Base-by-base conservation (phyloP, 1,284 basidiomycete species). In the Boletus subluridellus region DNA sequence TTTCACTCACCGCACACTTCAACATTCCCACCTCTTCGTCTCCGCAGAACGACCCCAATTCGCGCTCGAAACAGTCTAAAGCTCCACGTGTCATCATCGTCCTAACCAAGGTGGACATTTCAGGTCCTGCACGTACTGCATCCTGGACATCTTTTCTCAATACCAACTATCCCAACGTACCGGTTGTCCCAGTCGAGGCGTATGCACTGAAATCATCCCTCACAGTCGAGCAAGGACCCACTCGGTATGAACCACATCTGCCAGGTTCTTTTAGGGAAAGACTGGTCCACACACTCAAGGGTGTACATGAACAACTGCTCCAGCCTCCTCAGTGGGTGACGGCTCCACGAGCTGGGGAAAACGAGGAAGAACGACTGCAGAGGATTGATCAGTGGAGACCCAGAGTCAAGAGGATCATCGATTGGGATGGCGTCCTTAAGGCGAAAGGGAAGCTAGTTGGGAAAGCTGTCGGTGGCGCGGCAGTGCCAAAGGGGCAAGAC, bases 21-120 rank as follows among this genome's bases (percentile, higher is more conserved):
- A 26, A 55, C 7, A 52, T 69, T 5, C 58, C 62, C 24, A 55
- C 59, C 37, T 46, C 60, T 15, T 48, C 52, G n/a, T 46, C 45
- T 37, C 50, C 28, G n/a, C 58, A 49, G 24, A 17, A 17, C 5
- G 42, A 58, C 1, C 3, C 55, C 5, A 9, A 28, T 28, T 15
- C 52, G 4, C 58, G 51, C 45, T 45, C 59, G n/a, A 64, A 51
- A 49, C 50, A 49, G 35, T 75, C 57, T 47, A 86, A 87, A 60
- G 35, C 34, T 9, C 60, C 68, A 4, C 55, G 41, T 9, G 75
- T 89, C 59, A 85, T 96, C 51, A 79, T 96, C 45, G 87, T 95
- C 44, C 80, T 91, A 14, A 95, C 93, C 8, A 96, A 95, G 71
- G 83, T 86, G 24, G 94, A 94, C 71, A 87, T 92, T 14, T 80